Evolutionary conservation across 441 rosid genomes (phyloP), one percentile per base, ranked within the genome.

Genomic region (Hura crepitans): DNA sequence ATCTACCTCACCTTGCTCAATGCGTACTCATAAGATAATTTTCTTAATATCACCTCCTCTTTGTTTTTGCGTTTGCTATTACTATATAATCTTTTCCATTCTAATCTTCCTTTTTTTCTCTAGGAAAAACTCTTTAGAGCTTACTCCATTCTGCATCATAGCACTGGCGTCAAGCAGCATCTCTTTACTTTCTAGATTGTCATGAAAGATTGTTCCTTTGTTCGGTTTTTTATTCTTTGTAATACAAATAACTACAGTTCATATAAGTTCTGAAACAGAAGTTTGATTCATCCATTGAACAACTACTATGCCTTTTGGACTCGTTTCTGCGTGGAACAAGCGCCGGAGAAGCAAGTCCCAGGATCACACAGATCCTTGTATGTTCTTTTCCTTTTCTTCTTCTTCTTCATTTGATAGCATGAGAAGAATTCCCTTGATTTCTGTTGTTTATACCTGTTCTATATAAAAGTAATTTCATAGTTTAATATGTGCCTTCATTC

Each of bases 291-390:
- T 43, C 42, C 61, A n/a, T 25, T 35, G 67, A 63, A 22, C 51
- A 75, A 74, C 31, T 25, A 72, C 15, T 25, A 93, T 93, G 97
- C 96, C 93, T 65, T 88, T 91, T 62, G 85, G 91, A 65, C 79
- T 93, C 66, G 94, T 91, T 35, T 86, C 94, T 0, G 94, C 94
- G 22, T 93, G 96, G 98, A 88, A 91, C 83, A 93, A 91, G 81
- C 84, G 97, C 77, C 75, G 96, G 77, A 84, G 97, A 78, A 87
- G 91, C 94, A 87, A 84, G 83, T 83, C 90, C 59, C 85, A 82
- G 42, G 96, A 92, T 71, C 86, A 82, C 55, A 53, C 84, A 20
- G 89, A 90, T 80, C 96, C 93, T 31, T 90, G 97, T 90, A 84
- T 45, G 88, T 68, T 73, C 64, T 70, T 61, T 55, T 65, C 74